Percentiles rank a stretch among this genome's conserved stretches.
Conservation (phyloP, 2,329 filamentous ascomycete species). For the Ceratocystis cubensis region DNA sequence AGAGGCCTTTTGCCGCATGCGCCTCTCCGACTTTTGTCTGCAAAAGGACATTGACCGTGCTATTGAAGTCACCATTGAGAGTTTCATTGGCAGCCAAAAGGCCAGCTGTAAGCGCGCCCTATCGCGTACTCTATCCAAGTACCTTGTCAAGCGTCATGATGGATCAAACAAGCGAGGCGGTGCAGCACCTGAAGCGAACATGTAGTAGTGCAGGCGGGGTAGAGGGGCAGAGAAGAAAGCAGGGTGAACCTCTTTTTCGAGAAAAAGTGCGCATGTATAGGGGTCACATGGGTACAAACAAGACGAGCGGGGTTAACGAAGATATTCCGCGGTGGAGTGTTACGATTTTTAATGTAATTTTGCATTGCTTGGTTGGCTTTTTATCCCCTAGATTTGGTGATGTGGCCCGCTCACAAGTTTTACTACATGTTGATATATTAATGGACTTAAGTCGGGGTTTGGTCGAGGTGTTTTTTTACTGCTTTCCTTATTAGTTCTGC, state of each 20-base stretch:
- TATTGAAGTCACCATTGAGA: slow-evolving; percentile 92
- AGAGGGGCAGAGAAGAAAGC: background rate
- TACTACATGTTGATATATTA: too few relatives aligned
- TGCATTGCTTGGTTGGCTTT: background rate
- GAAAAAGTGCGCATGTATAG: too few relatives aligned
- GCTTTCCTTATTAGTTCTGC: background rate
- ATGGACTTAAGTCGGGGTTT: background rate
- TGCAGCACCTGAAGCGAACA: slow-evolving; percentile 11
- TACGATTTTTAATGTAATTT: slow-evolving; percentile 4
- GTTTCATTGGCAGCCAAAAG: slow-evolving; percentile 92
- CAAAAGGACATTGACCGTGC: slow-evolving; percentile 87
- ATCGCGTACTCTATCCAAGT: slow-evolving; percentile 90
- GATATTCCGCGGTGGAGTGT: background rate
- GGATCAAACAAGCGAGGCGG: slow-evolving; percentile 14
- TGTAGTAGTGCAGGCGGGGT: slow-evolving; percentile 1
- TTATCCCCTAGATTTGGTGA: too few relatives aligned
- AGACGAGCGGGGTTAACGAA: background rate
- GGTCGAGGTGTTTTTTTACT: background rate
- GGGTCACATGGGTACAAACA: too few relatives aligned
- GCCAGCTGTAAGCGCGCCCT: slow-evolving; percentile 95
- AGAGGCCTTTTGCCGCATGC: slow-evolving; percentile 94
- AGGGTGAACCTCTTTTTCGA: too few relatives aligned
- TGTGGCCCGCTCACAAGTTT: too few relatives aligned
- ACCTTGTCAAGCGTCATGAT: slow-evolving; percentile 47
- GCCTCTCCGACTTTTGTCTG: slow-evolving; percentile 89